Evolutionary conservation across 1,139 yeast genomes (phyloP), one percentile per base, ranked within the genome.

Genomic region (Eremothecium cymbalariae): DNA sequence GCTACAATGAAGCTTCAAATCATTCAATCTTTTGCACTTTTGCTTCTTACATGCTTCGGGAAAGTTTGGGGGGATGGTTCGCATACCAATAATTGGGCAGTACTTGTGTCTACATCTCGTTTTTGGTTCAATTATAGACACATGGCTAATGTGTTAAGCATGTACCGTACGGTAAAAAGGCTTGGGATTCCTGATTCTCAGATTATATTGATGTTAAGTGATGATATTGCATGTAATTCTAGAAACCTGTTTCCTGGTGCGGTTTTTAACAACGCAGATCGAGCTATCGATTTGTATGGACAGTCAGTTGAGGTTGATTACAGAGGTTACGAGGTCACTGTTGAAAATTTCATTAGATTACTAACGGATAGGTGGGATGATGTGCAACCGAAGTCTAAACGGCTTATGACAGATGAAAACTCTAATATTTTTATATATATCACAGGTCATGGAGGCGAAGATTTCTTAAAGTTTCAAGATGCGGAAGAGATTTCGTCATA

Each of bases 381-480:
- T 20, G 86, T 83, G 38, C 95, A 90, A 47, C 97, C 98, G 2
- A 69, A 95, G 42, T 82, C 94, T 14, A 90, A 90, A 60, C 69
- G 97, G 45, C 65, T 90, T 28, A 64, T 88, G 44, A 86, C 97
- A 0, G 97, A 90, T 61, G 96, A 88, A 55, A 78, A 86, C 54
- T 84, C 95, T 14, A 90, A 90, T 57, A 85, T 90, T 33, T 84
- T 90, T 59, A 82, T 90, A 25, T 90, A 93, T 59, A 71, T 90
- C 77, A 93, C 98, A 1, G 99, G 99, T 11, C 99, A 90, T 60
- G 99, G 99, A 11, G 99, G 99, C 35, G 86, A 88, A 52, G 97
- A 90, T 59, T 90, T 90, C 59, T 70, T 93, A 49, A 90, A 90
- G 61, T 90, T 90, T 60, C 99, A 90, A 60, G 99, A 90, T 55